Conservation (phyloP, 2,329 filamentous ascomycete genomes). For the Didymella keratinophila region DNA sequence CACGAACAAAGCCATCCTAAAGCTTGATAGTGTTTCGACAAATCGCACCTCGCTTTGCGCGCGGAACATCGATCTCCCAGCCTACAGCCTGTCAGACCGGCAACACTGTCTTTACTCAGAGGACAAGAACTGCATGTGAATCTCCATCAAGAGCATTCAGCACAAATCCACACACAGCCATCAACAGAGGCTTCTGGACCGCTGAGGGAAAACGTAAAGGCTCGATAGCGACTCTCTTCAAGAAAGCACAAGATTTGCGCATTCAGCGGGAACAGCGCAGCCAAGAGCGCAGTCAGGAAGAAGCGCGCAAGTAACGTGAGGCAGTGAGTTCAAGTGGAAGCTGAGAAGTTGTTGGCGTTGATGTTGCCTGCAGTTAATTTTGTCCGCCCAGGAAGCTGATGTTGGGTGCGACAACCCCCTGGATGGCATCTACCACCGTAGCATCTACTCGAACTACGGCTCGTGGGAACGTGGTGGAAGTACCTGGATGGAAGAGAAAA, state of each 20-base stretch:
- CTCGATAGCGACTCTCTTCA: neutral
- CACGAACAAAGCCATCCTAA: neutral
- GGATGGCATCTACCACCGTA: neutral
- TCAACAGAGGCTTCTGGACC: neutral
- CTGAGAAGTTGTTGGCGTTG: no score
- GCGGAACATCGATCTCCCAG: neutral
- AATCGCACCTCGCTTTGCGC: neutral
- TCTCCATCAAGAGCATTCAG: neutral
- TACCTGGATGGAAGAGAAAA: neutral
- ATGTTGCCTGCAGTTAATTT: no score
- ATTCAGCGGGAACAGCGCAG: neutral
- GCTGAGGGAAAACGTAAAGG: neutral
- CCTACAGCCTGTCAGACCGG: neutral
- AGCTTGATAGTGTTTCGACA: neutral
- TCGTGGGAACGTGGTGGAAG: neutral
- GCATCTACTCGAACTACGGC: neutral
- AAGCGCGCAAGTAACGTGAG: no score
- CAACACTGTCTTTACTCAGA: neutral
- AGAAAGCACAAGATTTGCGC: neutral
- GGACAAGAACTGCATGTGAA: neutral
- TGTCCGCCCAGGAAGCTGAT: neutral
- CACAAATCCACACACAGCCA: neutral
- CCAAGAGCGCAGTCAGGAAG: no score
- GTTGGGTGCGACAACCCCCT: no score
- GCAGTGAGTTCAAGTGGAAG: no score